Base-by-base conservation (phyloP, 805 yeast species). In the Starmerella ratchasimensis region DNA sequence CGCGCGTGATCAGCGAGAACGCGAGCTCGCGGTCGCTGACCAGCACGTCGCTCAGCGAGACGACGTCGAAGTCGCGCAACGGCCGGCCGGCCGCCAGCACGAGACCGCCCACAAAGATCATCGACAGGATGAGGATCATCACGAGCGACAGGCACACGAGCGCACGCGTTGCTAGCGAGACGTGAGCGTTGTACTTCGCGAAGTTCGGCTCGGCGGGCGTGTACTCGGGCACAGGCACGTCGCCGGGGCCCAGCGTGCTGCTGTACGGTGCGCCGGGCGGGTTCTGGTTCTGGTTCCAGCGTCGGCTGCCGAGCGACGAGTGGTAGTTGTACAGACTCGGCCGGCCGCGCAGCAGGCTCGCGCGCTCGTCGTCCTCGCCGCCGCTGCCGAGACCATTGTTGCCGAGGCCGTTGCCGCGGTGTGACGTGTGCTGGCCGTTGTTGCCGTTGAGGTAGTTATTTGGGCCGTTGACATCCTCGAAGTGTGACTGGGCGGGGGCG, bases 51-150 rank as follows among this genome's bases (percentile, higher is more conserved):
- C 69, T 71, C 28, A 86, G 64, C n/a, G 72, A 61, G 2, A 63
- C 55, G 8, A 86, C 70, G 16, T 69, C 60, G 15, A 83, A 76
- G 43, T 71, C 68, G 36, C 77, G 74, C 38, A 88, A 61, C 40
- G 88, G 95, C 48, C 82, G 83, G 15, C 83, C 76, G 1, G 94
- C 76, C 0, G 95, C 95, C 29, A 86, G 61, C 2, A 84, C 60
- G 52, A 86, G 81, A 0, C 97, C 97, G 51, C 77, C 65, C 4
- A 80, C 63, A 51, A 88, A 83, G 1, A 94, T 94, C 22, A 79
- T 33, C 4, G 45, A 49, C 27, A 59, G 45, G 17, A 57, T 41
- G 28, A 48, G 35, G 28, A 57, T 41, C 51, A 28, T 43, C n/a
- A 48, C 37, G 10, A 59, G 36, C 28, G 30, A 31, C 9, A 21